Evolutionary conservation across 2,329 filamentous ascomycete genomes (phyloP).

Genomic region (Phialophora chinensis): DNA sequence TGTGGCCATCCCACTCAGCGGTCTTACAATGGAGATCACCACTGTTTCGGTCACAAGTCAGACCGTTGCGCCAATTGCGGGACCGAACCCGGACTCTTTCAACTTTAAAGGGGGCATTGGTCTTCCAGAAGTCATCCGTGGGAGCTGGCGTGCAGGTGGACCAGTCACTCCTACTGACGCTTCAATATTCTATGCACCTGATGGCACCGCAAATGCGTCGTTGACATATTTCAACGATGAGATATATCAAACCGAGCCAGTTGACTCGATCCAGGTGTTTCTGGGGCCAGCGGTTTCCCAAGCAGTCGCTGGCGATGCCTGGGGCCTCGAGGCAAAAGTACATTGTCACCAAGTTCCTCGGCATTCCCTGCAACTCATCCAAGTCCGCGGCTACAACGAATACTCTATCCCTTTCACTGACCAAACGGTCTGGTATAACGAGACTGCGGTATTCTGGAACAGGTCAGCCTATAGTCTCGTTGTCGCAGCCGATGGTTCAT

Average conservation of each 20-base stretch:
- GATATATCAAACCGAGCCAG: neutral
- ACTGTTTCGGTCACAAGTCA: neutral
- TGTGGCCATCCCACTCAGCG: neutral
- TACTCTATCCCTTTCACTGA: neutral
- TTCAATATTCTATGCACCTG: conserved; percentile 1
- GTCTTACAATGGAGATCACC: neutral
- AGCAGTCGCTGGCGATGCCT: neutral
- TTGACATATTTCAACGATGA: neutral
- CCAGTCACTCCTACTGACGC: neutral
- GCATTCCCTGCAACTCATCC: neutral
- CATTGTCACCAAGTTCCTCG: neutral
- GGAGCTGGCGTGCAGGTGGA: neutral
- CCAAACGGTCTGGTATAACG: neutral
- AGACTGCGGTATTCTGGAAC: neutral
- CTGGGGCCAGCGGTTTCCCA: neutral
- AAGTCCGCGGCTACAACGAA: neutral
- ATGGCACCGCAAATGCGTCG: neutral
- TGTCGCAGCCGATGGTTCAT: neutral
- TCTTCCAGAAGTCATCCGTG: neutral
- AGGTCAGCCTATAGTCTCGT: neutral
- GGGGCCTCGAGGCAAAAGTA: neutral
- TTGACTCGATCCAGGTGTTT: neutral
- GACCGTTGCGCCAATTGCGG: neutral
- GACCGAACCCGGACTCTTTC: neutral
- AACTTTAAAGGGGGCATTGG: neutral